These are phyloP conservation scores for Olyra latifolia DNA, from an alignment of 176 grass and related monocot genomes.

Conservation along the genomic window DNA sequence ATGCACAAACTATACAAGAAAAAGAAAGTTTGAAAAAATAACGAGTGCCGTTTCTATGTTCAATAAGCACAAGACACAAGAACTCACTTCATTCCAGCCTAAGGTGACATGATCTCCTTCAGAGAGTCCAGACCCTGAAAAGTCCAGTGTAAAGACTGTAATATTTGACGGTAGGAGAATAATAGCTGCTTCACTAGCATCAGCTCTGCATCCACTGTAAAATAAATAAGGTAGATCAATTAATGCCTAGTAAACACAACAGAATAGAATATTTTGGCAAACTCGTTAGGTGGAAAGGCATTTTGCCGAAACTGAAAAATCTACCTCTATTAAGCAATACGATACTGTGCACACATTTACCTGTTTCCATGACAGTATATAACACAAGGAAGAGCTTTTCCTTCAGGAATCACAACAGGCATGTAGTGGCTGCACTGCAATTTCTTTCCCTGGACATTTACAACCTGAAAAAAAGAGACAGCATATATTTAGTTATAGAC, in stretches of 20 bases:
- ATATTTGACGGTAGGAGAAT: constrained; percentile 98
- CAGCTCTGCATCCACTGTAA: constrained; percentile 99
- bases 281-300: constrained; percentile 7
- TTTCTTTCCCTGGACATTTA: constrained; percentile 91
- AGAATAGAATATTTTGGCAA: constrained; percentile 18
- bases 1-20: constrained; percentile 16
- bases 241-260: constrained; percentile 24
- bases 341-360: constrained; percentile 28
- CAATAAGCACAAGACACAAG: not conserved
- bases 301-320: constrained; percentile 14
- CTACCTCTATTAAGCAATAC: not conserved
- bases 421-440: constrained; percentile 93
- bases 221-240: constrained; percentile 56
- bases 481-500: constrained; percentile 22
- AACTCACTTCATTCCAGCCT: constrained; percentile 98
- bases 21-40: constrained; percentile 14
- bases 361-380: constrained; percentile 99
- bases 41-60: constrained; percentile 5
- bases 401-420: constrained; percentile 78
- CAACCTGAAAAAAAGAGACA: constrained; percentile 51
- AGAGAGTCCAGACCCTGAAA: constrained; percentile 98
- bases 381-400: constrained; percentile 90
- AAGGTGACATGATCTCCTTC: constrained; percentile 99
- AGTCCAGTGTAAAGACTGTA: constrained; percentile 98
- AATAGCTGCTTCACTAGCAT: constrained; percentile 98